Base-by-base conservation (phyloP, 2,329 filamentous ascomycete species). In the Mycosphaerella sp. region DNA sequence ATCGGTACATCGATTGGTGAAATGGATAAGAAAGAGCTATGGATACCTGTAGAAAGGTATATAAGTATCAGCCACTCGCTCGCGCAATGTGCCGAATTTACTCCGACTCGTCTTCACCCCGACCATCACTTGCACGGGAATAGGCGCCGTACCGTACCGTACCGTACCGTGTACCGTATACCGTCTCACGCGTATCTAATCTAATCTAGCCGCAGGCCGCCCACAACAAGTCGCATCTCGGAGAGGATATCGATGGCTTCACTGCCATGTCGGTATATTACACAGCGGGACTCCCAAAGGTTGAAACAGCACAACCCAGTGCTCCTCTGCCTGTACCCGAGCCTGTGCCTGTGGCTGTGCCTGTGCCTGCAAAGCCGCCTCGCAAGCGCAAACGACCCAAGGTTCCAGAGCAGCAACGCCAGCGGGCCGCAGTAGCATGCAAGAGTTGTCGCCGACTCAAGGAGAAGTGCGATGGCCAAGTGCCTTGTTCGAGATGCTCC, bases 391-490 rank as follows among this genome's bases (percentile, higher is more conserved):
- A 57, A 35, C 35, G 55, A 16, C 55, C 55, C 4, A 50, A 53
- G 30, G 55, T 57, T 34, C 55, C 55, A 17, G 45, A 49, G n/a
- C 48, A 57, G 25, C 55, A 57, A 40, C 52, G 55, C 5, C 55
- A 54, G 30, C 44, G 55, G 17, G 52, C 55, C 28, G 28, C 44
- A 12, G 52, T 57, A 9, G 55, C 55, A 4, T 57, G 53, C 32
- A 41, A 44, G 14, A 46, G 41, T 10, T 54, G 40, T 35, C 37
- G 56, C 28, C 47, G 53, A 18, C 47, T 59, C 7, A 59, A 59
- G 41, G 57, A 59, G 32, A 61, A 55, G 37, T 50, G 56, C 36
- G 52, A 58, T 41, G 53, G 57, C 48, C 49, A 47, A 27, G 36
- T 51, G 6, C 58, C 54, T 18, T 58, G 58, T 34, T 37, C 48